These are phyloP conservation scores for Rauvolfia tetraphylla DNA, from an alignment of 257 asterid genomes.

Conservation along the genomic window DNA sequence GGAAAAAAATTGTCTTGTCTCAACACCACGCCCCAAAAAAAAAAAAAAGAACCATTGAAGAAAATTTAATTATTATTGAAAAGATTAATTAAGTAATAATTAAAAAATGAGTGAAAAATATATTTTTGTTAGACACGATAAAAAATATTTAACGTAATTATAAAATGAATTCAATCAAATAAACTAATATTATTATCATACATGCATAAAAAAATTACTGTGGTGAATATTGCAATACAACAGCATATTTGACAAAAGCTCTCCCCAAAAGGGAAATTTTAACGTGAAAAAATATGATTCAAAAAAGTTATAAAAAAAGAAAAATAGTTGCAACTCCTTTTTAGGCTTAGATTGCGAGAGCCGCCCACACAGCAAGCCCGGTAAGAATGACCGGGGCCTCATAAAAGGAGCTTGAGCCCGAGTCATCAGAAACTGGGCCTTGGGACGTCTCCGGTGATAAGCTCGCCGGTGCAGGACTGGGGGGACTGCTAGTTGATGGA, in stretches of 20 bases:
- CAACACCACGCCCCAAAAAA: no score
- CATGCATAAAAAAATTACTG: neutral
- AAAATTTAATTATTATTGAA: no score
- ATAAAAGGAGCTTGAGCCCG: constrained; percentile 29
- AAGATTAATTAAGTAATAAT: no score
- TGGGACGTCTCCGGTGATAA: constrained; percentile 50
- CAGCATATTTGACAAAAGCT: neutral
- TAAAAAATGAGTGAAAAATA: no score
- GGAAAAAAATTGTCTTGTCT: no score
- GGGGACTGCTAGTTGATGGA: constrained; percentile 39
- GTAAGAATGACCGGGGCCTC: constrained; percentile 27
- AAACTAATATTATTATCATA: neutral
- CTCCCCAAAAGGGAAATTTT: neutral
- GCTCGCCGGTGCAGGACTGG: constrained; percentile 35
- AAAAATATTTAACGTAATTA: neutral
- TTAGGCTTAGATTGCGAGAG: constrained; percentile 27
- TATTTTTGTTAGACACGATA: neutral
- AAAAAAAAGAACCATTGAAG: no score
- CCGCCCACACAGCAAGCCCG: constrained; percentile 46
- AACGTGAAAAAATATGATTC: neutral
- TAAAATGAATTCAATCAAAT: neutral
- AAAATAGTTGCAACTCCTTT: neutral
- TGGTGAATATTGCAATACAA: neutral
- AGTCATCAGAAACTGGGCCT: constrained; percentile 51
- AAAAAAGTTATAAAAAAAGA: no score